These are phyloP conservation scores for Coniella vitis DNA, from an alignment of 2,329 filamentous ascomycete species.

Conservation along the genomic window DNA sequence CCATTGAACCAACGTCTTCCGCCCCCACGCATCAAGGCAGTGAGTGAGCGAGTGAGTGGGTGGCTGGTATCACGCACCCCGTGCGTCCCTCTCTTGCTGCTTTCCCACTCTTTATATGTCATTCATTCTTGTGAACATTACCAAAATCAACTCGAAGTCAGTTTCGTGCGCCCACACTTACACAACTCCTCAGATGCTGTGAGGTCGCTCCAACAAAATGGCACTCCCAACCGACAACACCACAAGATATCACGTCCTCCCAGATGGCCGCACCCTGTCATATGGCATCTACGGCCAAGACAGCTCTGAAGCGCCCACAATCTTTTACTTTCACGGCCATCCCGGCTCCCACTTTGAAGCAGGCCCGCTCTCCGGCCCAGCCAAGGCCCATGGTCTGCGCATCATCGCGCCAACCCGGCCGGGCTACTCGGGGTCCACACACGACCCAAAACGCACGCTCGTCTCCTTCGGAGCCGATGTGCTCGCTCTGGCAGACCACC, in stretches of 20 bases:
- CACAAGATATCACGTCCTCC: slow-evolving; percentile 12
- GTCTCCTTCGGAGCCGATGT: slow-evolving; percentile 22
- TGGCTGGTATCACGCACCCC: too few relatives aligned
- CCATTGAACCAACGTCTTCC: too few relatives aligned
- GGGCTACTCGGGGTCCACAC: slow-evolving; percentile 22
- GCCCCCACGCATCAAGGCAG: too few relatives aligned
- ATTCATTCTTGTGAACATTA: too few relatives aligned
- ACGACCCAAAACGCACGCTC: slow-evolving; percentile 8
- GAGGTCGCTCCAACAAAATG: background rate
- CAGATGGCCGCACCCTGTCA: slow-evolving; percentile 24
- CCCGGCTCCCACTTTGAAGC: slow-evolving; percentile 25
- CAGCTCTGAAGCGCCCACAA: slow-evolving; percentile 12
- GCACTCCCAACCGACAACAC: background rate
- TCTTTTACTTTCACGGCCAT: slow-evolving; percentile 27
- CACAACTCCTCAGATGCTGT: too few relatives aligned
- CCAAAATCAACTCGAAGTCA: too few relatives aligned
- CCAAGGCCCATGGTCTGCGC: slow-evolving; percentile 18
- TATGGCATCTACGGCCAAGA: slow-evolving; percentile 23
- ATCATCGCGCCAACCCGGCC: slow-evolving; percentile 26
- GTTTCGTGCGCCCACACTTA: too few relatives aligned
- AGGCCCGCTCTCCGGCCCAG: slow-evolving; percentile 11
- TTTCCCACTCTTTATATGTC: too few relatives aligned
- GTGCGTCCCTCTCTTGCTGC: too few relatives aligned
- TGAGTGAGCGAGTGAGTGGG: too few relatives aligned
- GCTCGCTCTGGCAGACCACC: slow-evolving; percentile 17